Evolutionary conservation across 2,329 filamentous ascomycete genomes (phyloP).

Genomic region (Xylaria sp.): DNA sequence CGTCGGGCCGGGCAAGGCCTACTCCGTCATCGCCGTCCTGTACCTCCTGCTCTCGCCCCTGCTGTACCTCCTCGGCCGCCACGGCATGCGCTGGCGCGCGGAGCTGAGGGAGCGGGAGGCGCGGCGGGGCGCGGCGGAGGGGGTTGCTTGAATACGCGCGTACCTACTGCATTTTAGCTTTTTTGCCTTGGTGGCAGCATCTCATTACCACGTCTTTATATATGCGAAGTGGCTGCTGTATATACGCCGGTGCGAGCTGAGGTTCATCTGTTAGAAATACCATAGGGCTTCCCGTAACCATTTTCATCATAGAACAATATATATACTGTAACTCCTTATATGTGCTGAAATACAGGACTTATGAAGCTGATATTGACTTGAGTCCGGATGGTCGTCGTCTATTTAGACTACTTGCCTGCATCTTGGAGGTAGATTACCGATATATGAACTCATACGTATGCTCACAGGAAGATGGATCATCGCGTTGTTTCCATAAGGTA

Average conservation of each 20-base stretch:
- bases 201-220: not conserved
- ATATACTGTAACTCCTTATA: too few relatives aligned
- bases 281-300: too few relatives aligned
- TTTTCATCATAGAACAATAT: too few relatives aligned
- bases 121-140: not conserved
- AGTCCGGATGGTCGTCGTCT: not conserved
- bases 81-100: slow-evolving; percentile 52
- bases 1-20: slow-evolving; percentile 62
- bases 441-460: not conserved
- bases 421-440: not conserved
- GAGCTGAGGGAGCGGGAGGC: slow-evolving; percentile 47
- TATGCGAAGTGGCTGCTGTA: not conserved
- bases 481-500: not conserved
- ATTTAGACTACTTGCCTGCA: not conserved
- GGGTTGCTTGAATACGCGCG: too few relatives aligned
- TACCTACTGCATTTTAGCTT: too few relatives aligned
- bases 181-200: not conserved
- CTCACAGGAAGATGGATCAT: not conserved
- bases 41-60: slow-evolving; percentile 51
- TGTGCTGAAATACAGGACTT: too few relatives aligned
- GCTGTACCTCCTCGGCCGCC: slow-evolving; percentile 49
- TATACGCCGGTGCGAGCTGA: not conserved
- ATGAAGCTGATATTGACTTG: too few relatives aligned
- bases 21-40: slow-evolving; percentile 58
- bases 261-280: too few relatives aligned